These are phyloP conservation scores for Combretum micranthum DNA, from an alignment of 345 rosid genomes.

Conservation along the genomic window DNA sequence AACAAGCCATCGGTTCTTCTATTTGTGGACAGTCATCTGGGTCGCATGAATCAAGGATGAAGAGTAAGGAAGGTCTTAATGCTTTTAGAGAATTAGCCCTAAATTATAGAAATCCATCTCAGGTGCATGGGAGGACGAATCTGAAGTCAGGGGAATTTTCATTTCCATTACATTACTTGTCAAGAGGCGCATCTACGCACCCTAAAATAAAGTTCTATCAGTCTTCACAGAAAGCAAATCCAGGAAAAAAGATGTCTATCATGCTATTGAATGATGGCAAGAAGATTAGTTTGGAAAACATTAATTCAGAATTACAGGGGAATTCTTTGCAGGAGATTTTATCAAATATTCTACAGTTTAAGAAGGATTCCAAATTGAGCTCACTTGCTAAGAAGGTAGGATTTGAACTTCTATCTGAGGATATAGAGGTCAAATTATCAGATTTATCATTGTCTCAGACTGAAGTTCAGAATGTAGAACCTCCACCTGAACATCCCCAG, in stretches of 20 bases:
- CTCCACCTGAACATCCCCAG: slow-evolving; percentile 20
- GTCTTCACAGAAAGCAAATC: slow-evolving; percentile 33
- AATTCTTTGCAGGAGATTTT: slow-evolving; percentile 71
- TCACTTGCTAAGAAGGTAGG: slow-evolving; percentile 80
- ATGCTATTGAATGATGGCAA: slow-evolving; percentile 63
- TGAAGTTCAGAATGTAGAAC: slow-evolving; percentile 34
- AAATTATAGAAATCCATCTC: slow-evolving; percentile 26
- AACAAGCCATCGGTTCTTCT: slow-evolving; percentile 68
- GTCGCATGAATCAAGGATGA: slow-evolving; percentile 42
- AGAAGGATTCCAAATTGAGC: slow-evolving; percentile 53
- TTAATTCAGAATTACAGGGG: slow-evolving; percentile 48
- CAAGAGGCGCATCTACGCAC: slow-evolving; percentile 31
- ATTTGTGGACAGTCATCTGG: slow-evolving; percentile 73
- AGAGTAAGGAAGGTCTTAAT: slow-evolving; percentile 58
- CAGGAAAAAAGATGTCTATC: slow-evolving; percentile 63
- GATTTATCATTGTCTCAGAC: slow-evolving; percentile 29
- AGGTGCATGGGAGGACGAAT: slow-evolving; percentile 19
- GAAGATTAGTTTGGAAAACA: slow-evolving; percentile 37
- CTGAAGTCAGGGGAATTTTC: slow-evolving; percentile 26
- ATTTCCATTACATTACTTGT: slow-evolving; percentile 25
- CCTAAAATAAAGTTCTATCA: slow-evolving; percentile 31
- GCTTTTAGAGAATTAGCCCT: slow-evolving; percentile 58
- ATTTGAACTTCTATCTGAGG: slow-evolving; percentile 76
- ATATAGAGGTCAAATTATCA: slow-evolving; percentile 42
- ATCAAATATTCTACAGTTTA: slow-evolving; percentile 52